Percentiles rank a stretch among this genome's conserved stretches.
Evolutionary conservation across 495 filamentous ascomycete species (phyloP).

Genomic region (Trichoderma gamsii): DNA sequence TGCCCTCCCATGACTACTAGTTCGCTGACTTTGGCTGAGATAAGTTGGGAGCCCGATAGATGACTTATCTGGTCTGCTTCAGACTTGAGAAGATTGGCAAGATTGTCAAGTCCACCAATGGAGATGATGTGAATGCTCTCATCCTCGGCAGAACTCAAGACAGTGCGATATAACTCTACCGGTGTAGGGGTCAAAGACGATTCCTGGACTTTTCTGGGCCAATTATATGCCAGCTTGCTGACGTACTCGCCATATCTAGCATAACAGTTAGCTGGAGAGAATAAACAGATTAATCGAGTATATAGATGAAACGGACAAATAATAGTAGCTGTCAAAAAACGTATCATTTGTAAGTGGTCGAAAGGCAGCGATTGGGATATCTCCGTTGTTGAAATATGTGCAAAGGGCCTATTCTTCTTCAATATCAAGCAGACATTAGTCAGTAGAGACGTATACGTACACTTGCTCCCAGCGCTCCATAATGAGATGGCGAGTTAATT

Average conservation of each 20-base stretch:
- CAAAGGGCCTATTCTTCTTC: not conserved
- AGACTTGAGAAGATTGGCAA: not conserved
- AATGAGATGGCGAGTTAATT: not conserved
- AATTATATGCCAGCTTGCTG: not conserved
- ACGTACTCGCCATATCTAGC: not conserved
- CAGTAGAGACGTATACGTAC: not conserved
- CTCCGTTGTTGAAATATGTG: not conserved
- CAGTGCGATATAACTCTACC: not conserved
- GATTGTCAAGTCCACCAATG: not conserved
- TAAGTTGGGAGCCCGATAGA: not conserved
- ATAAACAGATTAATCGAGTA: not conserved
- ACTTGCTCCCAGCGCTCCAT: not conserved
- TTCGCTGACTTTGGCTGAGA: not conserved
- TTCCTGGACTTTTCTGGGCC: not conserved
- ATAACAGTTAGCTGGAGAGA: not conserved
- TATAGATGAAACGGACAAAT: not conserved
- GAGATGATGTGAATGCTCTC: slow-evolving; percentile 2
- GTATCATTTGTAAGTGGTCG: not conserved
- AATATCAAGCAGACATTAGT: not conserved
- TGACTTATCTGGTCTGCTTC: not conserved
- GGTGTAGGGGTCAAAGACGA: not conserved
- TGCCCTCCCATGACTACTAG: not conserved
- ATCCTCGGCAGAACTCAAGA: not conserved
- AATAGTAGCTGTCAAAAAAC: not conserved
- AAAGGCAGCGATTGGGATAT: not conserved